phyloP scores from a whole-genome alignment of 176 grass and related monocot species.

The Hsuehochloa calcarea region DNA sequence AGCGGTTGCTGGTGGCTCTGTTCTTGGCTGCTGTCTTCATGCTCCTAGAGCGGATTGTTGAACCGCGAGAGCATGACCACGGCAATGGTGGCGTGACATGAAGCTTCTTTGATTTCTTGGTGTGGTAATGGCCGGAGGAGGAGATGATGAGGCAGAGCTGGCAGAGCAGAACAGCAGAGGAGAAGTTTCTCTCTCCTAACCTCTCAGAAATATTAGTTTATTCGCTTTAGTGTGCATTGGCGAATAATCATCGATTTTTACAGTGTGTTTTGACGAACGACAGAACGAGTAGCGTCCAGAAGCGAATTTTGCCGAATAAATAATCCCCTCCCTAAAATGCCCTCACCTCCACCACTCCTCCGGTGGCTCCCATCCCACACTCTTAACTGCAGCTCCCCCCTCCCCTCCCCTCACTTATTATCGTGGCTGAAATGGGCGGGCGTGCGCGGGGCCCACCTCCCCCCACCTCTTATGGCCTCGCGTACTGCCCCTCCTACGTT shows the following conservation, averaged over 20 bases:
- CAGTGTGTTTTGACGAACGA: no score
- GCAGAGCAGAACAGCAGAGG: slow-evolving; percentile 18
- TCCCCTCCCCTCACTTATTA: neutral
- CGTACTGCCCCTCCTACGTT: neutral
- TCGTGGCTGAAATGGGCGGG: slow-evolving; percentile 11
- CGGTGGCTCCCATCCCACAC: neutral
- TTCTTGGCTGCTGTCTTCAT: slow-evolving; percentile 33
- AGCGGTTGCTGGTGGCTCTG: slow-evolving; percentile 4
- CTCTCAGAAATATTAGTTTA: no score
- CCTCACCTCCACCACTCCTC: neutral
- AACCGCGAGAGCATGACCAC: slow-evolving; percentile 63
- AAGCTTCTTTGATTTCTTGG: neutral
- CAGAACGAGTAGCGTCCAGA: no score
- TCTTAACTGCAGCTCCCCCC: neutral
- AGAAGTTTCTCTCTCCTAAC: neutral
- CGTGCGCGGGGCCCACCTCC: slow-evolving; percentile 19
- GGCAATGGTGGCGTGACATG: neutral
- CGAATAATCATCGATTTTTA: no score
- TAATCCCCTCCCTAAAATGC: no score
- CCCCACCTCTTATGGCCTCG: slow-evolving; percentile 12
- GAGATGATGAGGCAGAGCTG: slow-evolving; percentile 28
- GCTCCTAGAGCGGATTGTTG: slow-evolving; percentile 55
- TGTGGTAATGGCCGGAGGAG: neutral
- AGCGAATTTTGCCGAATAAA: no score
- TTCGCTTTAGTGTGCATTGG: no score